A percentile compares a stretch with the other conserved stretches of the same genome.
Conservation (phyloP, 371 early-diverging fungal species). For the Conidiobolus incongruus region DNA sequence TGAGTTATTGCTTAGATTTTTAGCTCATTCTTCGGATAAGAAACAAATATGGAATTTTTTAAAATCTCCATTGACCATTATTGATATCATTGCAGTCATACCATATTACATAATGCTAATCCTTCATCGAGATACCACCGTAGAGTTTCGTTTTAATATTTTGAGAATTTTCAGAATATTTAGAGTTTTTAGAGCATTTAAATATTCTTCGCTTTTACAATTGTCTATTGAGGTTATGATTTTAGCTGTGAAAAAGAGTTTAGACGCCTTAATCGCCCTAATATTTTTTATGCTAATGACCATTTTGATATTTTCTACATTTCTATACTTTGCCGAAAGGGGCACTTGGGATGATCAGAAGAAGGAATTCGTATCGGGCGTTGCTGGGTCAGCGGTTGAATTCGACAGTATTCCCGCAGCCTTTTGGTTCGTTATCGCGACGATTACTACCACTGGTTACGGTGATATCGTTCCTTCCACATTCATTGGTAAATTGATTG, state of each 20-base stretch:
- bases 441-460: slow-evolving; percentile 71
- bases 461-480: slow-evolving; percentile 72
- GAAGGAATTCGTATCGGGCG: slow-evolving; percentile 34
- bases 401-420: slow-evolving; percentile 70
- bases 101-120: slow-evolving; percentile 60
- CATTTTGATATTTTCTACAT: slow-evolving; percentile 44
- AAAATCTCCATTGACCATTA: slow-evolving; percentile 39
- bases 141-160: slow-evolving; percentile 66
- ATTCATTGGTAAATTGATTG: slow-evolving; percentile 56
- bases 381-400: slow-evolving; percentile 30
- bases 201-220: slow-evolving; percentile 38
- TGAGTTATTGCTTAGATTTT: slow-evolving; percentile 42
- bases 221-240: slow-evolving; percentile 74
- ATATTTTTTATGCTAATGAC: slow-evolving; percentile 55
- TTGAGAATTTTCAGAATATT: slow-evolving; percentile 55
- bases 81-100: slow-evolving; percentile 58
- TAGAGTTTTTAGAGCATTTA: slow-evolving; percentile 61
- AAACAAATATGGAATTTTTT: slow-evolving; percentile 22
- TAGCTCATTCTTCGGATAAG: slow-evolving; percentile 39
- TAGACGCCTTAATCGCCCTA: slow-evolving; percentile 53
- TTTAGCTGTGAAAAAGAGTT: slow-evolving; percentile 49
- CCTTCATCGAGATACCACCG: slow-evolving; percentile 43
- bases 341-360: slow-evolving; percentile 50
- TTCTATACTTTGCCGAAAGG: slow-evolving; percentile 69
- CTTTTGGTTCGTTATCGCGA: slow-evolving; percentile 62